Percentiles rank a stretch among this genome's conserved stretches.
Conservation (phyloP, 2,329 filamentous ascomycete genomes). For the Colletotrichum higginsianum region DNA sequence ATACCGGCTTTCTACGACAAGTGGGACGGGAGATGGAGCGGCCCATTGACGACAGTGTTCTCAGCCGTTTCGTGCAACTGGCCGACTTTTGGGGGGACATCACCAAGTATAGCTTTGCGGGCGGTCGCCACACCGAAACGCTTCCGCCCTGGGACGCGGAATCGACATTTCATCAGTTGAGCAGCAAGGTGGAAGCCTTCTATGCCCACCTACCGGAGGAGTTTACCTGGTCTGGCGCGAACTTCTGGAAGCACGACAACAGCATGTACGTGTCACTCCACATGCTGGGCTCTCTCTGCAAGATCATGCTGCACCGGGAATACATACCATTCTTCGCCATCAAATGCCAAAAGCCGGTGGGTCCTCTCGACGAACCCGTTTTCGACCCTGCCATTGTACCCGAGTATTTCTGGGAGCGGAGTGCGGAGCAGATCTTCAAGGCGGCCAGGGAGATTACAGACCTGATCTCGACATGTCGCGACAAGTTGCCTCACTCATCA, state of each 20-base stretch:
- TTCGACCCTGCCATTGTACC: slow-evolving; percentile 66
- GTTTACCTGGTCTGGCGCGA: slow-evolving; percentile 68
- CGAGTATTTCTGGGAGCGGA: slow-evolving; percentile 73
- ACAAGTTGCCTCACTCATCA: slow-evolving; percentile 76
- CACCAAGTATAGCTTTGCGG: slow-evolving; percentile 67
- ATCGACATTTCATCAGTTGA: slow-evolving; percentile 69
- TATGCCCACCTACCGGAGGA: slow-evolving; percentile 52
- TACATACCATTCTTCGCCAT: slow-evolving; percentile 78
- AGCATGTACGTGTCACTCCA: slow-evolving; percentile 78
- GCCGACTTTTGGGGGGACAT: slow-evolving; percentile 74
- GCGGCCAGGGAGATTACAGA: slow-evolving; percentile 76
- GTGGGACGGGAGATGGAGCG: slow-evolving; percentile 40
- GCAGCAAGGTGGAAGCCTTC: slow-evolving; percentile 66
- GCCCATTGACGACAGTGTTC: slow-evolving; percentile 60
- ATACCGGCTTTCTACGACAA: slow-evolving; percentile 63
- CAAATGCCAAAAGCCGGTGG: slow-evolving; percentile 62
- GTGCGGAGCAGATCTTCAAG: slow-evolving; percentile 74
- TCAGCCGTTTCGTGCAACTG: slow-evolving; percentile 70
- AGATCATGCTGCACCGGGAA: slow-evolving; percentile 78
- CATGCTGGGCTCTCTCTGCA: slow-evolving; percentile 75
- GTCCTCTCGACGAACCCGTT: slow-evolving; percentile 72
- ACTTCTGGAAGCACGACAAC: slow-evolving; percentile 77
- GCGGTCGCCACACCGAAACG: slow-evolving; percentile 64
- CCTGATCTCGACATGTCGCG: slow-evolving; percentile 73
- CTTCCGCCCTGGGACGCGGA: slow-evolving; percentile 71